Percentiles rank a stretch among this genome's conserved stretches.
Conservation (phyloP, 2,329 filamentous ascomycete genomes). For the Neonectria magnoliae region DNA sequence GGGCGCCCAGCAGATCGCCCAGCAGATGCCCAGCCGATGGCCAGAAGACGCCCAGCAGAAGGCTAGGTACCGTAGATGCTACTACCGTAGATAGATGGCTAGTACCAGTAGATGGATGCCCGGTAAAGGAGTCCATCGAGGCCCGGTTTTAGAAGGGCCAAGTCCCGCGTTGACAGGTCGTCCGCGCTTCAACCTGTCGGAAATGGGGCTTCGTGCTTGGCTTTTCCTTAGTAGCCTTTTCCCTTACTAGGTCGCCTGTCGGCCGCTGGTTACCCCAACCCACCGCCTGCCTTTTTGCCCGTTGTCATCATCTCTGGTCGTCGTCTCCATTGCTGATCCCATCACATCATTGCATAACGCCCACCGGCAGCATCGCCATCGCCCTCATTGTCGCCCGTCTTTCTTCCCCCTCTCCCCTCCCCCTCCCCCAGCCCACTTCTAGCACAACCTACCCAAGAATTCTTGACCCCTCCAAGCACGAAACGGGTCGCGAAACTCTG, state of each 20-base stretch:
- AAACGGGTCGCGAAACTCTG: conserved; percentile 22
- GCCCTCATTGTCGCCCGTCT: conserved; percentile 5
- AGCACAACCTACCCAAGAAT: conserved; percentile 16
- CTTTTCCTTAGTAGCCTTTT: background rate
- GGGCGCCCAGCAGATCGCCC: background rate
- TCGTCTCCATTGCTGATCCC: conserved; percentile 18
- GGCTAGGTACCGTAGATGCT: background rate
- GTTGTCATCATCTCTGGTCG: conserved; percentile 12
- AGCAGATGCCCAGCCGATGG: background rate
- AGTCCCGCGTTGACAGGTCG: conserved; percentile 13
- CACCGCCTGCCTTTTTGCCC: conserved; percentile 21
- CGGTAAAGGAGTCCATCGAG: background rate
- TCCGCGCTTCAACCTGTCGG: conserved; percentile 8
- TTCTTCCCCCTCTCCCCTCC: conserved; percentile 1
- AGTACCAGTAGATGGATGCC: background rate
- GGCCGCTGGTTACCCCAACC: conserved; percentile 16
- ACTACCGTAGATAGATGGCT: too few relatives aligned
- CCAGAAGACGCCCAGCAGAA: background rate
- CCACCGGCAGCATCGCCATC: background rate
- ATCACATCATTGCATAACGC: conserved; percentile 14
- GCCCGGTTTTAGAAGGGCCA: background rate
- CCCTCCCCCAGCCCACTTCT: conserved; percentile 19
- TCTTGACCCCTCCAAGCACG: conserved; percentile 6
- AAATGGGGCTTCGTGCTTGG: conserved; percentile 10
- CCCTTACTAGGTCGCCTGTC: background rate